A percentile compares a stretch with the other conserved stretches of the same genome.
These are phyloP conservation scores for Verticillium dahliae DNA, from an alignment of 2,329 filamentous ascomycete species.

Conservation along the genomic window DNA sequence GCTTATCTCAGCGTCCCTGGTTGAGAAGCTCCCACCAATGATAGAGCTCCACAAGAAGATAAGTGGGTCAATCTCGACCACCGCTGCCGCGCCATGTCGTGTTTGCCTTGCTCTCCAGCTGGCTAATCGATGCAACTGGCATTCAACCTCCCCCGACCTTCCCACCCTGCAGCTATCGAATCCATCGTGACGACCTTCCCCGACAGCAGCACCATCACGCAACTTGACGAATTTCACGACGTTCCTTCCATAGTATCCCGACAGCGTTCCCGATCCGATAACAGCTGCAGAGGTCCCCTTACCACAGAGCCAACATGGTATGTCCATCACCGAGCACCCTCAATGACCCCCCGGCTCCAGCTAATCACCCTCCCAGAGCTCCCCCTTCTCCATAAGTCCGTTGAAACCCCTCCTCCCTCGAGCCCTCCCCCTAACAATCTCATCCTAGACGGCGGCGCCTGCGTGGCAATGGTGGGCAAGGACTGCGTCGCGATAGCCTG, in stretches of 20 bases:
- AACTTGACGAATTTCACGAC: slow-evolving; percentile 6
- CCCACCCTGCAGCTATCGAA: slow-evolving; percentile 19
- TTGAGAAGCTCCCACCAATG: slow-evolving; percentile 13
- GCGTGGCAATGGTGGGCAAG: slow-evolving; percentile 98
- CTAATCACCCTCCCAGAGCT: slow-evolving; percentile 53
- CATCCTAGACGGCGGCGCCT: slow-evolving; percentile 72
- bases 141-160: slow-evolving; percentile 11
- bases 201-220: slow-evolving; percentile 9
- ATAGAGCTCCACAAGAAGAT: slow-evolving; percentile 4
- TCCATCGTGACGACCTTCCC: slow-evolving; percentile 12
- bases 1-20: background rate
- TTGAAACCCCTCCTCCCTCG: slow-evolving; percentile 9
- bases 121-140: slow-evolving; percentile 10
- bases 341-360: slow-evolving; percentile 8
- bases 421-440: slow-evolving; percentile 4
- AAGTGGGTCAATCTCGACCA: slow-evolving; percentile 4
- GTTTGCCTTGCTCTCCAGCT: slow-evolving; percentile 30
- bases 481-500: slow-evolving; percentile 99
- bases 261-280: background rate
- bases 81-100: slow-evolving; percentile 31
- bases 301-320: slow-evolving; percentile 16
- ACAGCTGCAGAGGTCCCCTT: background rate
- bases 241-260: slow-evolving; percentile 3
- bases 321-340: slow-evolving; percentile 7
- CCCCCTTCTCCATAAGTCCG: slow-evolving; percentile 93